These are phyloP conservation scores for Hymenoscyphus linearis DNA, from an alignment of 2,329 filamentous ascomycete species.

Conservation along the genomic window DNA sequence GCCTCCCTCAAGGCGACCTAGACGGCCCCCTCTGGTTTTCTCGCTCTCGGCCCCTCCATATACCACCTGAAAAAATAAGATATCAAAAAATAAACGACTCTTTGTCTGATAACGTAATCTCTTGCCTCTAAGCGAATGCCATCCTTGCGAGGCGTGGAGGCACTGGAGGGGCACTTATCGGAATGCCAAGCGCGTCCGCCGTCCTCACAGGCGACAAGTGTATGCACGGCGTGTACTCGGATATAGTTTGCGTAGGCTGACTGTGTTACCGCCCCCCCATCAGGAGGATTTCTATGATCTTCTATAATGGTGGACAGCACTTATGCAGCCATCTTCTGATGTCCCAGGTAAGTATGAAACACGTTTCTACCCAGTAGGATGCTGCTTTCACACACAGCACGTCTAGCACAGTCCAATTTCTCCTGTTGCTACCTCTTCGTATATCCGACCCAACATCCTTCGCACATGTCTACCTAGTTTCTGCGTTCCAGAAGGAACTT, in stretches of 20 bases:
- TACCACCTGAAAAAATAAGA: neutral
- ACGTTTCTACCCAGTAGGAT: neutral
- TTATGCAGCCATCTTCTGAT: slow-evolving; percentile 4
- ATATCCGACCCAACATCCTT: slow-evolving; percentile 5
- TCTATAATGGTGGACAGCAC: neutral
- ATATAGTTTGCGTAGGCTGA: slow-evolving; percentile 3
- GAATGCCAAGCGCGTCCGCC: neutral
- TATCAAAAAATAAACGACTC: neutral
- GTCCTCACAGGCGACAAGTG: neutral
- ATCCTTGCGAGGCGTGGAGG: too few species aligned
- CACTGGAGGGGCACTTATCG: neutral
- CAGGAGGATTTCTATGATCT: neutral
- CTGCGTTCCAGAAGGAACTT: slow-evolving; percentile 3
- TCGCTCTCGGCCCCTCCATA: neutral
- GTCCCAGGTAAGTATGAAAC: slow-evolving; percentile 4
- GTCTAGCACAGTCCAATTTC: neutral
- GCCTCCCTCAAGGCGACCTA: slow-evolving; percentile 1
- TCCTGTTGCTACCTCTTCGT: neutral
- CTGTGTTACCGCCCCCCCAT: slow-evolving; percentile 5
- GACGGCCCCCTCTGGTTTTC: neutral
- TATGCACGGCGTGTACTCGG: neutral
- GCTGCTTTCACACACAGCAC: neutral
- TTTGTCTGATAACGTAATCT: neutral
- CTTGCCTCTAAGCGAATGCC: neutral
- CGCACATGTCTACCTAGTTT: neutral